Percentiles rank a stretch among this genome's conserved stretches.
Conservation (phyloP, 352 stramenopile genomes). For the Saprolegnia parasitica region DNA sequence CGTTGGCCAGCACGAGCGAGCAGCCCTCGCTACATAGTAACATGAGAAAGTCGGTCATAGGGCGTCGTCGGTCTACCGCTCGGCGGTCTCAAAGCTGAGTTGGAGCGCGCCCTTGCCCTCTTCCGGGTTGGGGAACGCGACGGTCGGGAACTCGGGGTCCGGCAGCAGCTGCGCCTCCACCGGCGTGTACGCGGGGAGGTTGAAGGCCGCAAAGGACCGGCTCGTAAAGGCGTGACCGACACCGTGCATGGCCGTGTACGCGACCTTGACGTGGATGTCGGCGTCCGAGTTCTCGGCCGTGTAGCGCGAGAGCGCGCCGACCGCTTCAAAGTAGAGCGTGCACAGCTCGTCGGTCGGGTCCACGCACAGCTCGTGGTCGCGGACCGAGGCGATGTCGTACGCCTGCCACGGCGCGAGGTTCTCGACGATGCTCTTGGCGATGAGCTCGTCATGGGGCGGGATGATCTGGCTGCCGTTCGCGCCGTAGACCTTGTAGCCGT, state of each 20-base stretch:
- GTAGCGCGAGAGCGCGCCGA: slow-evolving; percentile 55
- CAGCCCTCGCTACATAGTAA: slow-evolving; percentile 34
- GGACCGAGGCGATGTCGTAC: slow-evolving; percentile 48
- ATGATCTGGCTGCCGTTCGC: slow-evolving; percentile 96
- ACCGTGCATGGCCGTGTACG: slow-evolving; percentile 98
- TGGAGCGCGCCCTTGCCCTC: slow-evolving; percentile 96
- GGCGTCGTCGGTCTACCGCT: slow-evolving; percentile 38
- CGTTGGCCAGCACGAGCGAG: slow-evolving; percentile 95
- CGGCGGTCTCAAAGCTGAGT: slow-evolving; percentile 87
- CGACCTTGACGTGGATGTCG: slow-evolving; percentile 68
- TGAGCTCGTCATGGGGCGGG: slow-evolving; percentile 91
- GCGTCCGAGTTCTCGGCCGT: slow-evolving; percentile 53
- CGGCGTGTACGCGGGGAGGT: slow-evolving; percentile 73
- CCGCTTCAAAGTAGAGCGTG: slow-evolving; percentile 56
- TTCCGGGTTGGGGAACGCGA: slow-evolving; percentile 97
- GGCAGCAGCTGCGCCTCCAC: slow-evolving; percentile 88
- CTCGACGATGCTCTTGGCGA: slow-evolving; percentile 84
- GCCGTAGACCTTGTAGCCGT: slow-evolving; percentile 98
- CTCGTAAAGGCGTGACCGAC: slow-evolving; percentile 92
- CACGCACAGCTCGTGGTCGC: slow-evolving; percentile 43
- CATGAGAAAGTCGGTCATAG: neutral
- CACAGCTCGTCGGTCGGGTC: slow-evolving; percentile 69
- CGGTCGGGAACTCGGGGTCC: slow-evolving; percentile 95
- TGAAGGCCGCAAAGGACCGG: slow-evolving; percentile 88
- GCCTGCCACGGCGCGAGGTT: slow-evolving; percentile 86